Evolutionary conservation across 2,329 filamentous ascomycete species (phyloP).

Genomic region (Aspergillus udagawae): DNA sequence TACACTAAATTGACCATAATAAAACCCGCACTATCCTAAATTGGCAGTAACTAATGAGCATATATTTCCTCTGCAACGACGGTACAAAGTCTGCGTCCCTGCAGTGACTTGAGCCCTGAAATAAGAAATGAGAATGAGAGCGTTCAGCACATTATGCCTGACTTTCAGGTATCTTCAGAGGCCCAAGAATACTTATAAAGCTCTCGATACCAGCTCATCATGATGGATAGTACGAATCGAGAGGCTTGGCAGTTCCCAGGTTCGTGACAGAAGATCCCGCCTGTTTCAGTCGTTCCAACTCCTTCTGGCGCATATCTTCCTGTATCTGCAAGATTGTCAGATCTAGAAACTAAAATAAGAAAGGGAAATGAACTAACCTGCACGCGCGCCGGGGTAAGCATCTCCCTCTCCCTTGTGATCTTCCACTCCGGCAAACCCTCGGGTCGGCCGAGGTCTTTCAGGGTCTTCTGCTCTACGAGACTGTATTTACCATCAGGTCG

Average conservation of each 20-base stretch:
- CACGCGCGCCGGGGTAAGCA: conserved; percentile 6
- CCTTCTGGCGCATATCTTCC: neutral
- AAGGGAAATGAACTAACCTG: neutral
- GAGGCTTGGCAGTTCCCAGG: neutral
- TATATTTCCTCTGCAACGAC: neutral
- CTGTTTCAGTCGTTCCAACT: neutral
- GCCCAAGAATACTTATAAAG: neutral
- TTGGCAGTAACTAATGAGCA: neutral
- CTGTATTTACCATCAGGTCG: conserved; percentile 46
- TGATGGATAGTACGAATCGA: neutral
- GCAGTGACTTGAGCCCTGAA: neutral
- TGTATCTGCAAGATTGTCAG: neutral
- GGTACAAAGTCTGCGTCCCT: neutral
- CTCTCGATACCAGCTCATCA: neutral
- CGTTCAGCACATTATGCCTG: neutral
- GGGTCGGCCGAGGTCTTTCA: conserved; percentile 43
- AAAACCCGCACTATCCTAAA: neutral
- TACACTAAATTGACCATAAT: neutral
- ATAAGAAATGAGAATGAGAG: neutral
- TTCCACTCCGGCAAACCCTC: conserved; percentile 47
- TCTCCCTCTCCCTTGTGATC: conserved; percentile 42
- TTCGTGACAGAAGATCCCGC: neutral
- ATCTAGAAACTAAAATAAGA: neutral
- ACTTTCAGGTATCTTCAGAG: neutral
- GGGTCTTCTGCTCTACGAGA: conserved; percentile 51